Evolutionary conservation across 148 eudicot species (phyloP).

Genomic region (Limonium bicolor): DNA sequence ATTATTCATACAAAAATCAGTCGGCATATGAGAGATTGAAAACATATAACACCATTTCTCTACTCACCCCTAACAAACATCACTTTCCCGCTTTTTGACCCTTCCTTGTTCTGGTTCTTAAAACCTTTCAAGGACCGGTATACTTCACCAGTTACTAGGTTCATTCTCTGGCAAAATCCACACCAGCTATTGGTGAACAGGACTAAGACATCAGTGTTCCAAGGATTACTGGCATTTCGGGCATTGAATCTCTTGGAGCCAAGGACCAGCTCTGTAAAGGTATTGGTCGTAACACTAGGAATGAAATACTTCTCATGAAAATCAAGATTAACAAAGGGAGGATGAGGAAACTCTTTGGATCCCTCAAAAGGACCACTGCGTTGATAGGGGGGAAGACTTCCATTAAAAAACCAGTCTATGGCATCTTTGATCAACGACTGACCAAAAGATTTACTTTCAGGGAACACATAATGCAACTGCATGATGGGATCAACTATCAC

Average conservation of each 20-base stretch:
- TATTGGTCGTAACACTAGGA: constrained; percentile 41
- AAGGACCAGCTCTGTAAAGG: constrained; percentile 57
- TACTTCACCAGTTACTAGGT: constrained; percentile 75
- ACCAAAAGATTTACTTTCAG: constrained; percentile 26
- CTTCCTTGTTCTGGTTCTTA: constrained; percentile 18
- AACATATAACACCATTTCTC: not conserved
- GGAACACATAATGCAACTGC: constrained; percentile 55
- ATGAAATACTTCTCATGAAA: constrained; percentile 61
- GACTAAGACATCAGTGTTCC: constrained; percentile 59
- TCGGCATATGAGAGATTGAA: not conserved
- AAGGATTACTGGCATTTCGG: constrained; percentile 19
- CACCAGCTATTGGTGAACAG: constrained; percentile 82
- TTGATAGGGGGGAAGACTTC: constrained; percentile 55
- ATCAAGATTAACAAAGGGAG: constrained; percentile 83
- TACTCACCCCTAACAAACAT: constrained; percentile 27
- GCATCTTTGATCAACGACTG: constrained; percentile 29
- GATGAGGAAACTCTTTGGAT: constrained; percentile 28
- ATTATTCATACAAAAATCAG: too few species aligned
- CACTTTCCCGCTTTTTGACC: constrained; percentile 18
- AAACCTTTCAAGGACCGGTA: constrained; percentile 53
- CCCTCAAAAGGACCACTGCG: constrained; percentile 32
- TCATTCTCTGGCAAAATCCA: constrained; percentile 91
- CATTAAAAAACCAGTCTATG: constrained; percentile 45
- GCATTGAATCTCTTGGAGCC: constrained; percentile 31
- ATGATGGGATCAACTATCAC: constrained; percentile 66